Evolutionary conservation across 2,329 filamentous ascomycete genomes (phyloP).

Genomic region (Colletotrichum ledebouriae): DNA sequence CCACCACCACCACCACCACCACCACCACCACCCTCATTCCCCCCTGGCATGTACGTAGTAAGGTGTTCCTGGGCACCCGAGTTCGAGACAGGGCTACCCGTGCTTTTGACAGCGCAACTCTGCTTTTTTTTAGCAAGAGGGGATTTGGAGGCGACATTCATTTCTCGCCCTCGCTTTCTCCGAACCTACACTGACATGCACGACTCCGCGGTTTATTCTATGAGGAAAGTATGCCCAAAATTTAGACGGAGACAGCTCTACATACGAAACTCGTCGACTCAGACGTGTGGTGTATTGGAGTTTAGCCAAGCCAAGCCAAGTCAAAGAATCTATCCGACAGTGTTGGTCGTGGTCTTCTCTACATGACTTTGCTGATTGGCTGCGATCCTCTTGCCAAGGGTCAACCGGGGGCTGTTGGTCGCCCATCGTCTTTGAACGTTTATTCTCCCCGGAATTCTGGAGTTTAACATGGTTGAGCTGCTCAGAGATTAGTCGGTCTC

Average conservation of each 20-base stretch:
- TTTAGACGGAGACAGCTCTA: background rate
- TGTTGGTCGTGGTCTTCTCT: slow-evolving; percentile 1
- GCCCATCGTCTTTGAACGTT: background rate
- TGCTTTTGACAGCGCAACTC: background rate
- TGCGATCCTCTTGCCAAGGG: slow-evolving; percentile 2
- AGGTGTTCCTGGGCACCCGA: slow-evolving; percentile 19
- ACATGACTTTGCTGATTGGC: background rate
- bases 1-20: background rate
- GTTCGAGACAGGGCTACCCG: slow-evolving; percentile 16
- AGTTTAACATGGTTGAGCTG: slow-evolving; percentile 2
- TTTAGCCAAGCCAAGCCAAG: slow-evolving; percentile 10
- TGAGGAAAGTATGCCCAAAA: background rate
- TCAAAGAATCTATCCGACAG: background rate
- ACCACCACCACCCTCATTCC: background rate
- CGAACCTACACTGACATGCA: slow-evolving; percentile 5
- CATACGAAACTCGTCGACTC: slow-evolving; percentile 8
- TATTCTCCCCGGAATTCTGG: background rate
- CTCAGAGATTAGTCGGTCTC: background rate
- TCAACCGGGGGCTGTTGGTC: background rate
- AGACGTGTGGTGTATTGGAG: too few relatives aligned
- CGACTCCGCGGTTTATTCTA: slow-evolving; percentile 14
- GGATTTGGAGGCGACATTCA: background rate
- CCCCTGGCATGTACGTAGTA: slow-evolving; percentile 14
- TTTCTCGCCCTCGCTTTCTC: slow-evolving; percentile 3
- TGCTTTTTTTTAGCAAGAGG: background rate